Evolutionary conservation across 1,139 yeast species (phyloP), one percentile per base, ranked within the genome.

Genomic region (Kodamaea alishanica): DNA sequence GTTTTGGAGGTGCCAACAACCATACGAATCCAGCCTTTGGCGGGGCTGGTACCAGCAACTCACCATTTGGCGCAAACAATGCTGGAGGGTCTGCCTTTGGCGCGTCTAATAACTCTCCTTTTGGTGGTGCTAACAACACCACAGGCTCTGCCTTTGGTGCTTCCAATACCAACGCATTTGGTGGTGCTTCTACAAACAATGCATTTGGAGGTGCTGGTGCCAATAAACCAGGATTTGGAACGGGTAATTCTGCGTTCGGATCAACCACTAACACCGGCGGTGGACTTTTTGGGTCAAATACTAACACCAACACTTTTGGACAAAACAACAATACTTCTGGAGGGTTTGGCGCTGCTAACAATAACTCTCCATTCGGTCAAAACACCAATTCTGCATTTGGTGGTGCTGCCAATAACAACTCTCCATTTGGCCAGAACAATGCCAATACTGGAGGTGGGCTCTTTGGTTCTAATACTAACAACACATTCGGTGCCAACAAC

Each of bases 301-400:
- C 20, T 15, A 15, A 15, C 8, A 10, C 22, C 7, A 42, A 32
- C 36, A 42, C 30, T 36, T 32, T 53, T 43, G 65, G 63, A 8
- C 42, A 28, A 35, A 50, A 44, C 42, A 52, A 43, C 37, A 39
- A 38, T 30, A 39, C 47, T 22, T 40, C 52, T 6, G 58, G 60
- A 8, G 63, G 62, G 6, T 43, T 58, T 12, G 55, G 52, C 47
- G 62, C 60, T 4, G 11, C 30, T 8, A 38, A 20, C 24, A 42
- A 33, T 32, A 24, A 35, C 15, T 41, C 50, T 22, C 55, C 58
- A 2, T 47, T 55, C 31, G 63, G 61, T 30, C 56, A 54, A 35
- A 50, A 52, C 32, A 55, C 55, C 38, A 43, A 38, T 15, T 45
- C 54, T 28, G 46, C 52, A 43, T 34, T 37, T 33, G 53, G 49